Conservation (phyloP, 768 basidiomycete species). For the Phanerodontia chrysosporium region DNA sequence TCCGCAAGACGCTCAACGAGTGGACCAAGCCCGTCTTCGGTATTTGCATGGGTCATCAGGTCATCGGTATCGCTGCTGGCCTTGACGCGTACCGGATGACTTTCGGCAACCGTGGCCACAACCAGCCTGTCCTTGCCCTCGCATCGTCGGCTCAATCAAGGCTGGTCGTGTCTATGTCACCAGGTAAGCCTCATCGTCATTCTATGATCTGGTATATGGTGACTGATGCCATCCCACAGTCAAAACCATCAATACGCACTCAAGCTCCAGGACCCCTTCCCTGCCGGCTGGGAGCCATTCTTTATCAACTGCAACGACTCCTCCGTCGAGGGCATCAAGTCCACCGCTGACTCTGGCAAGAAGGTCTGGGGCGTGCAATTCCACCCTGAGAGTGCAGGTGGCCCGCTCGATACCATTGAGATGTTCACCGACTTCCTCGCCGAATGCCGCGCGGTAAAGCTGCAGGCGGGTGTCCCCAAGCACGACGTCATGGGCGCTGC, state of each 20-base stretch:
- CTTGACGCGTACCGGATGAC: constrained; percentile 97
- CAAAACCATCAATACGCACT: constrained; percentile 99
- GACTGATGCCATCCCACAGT: constrained; percentile 30
- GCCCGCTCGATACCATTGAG: constrained; percentile 98
- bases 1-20: constrained; percentile 78
- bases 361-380: constrained; percentile 98
- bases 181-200: not conserved
- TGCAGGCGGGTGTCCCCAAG: constrained; percentile 21
- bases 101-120: constrained; percentile 99
- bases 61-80: constrained; percentile 96
- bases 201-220: not conserved
- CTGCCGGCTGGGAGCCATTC: constrained; percentile 95
- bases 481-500: constrained; percentile 20
- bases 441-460: constrained; percentile 67
- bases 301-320: constrained; percentile 99
- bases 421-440: constrained; percentile 93
- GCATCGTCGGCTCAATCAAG: constrained; percentile 92
- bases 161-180: constrained; percentile 98
- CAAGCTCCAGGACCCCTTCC: constrained; percentile 91
- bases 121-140: constrained; percentile 95
- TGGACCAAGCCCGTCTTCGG: constrained; percentile 96
- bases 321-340: constrained; percentile 97
- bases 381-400: constrained; percentile 97
- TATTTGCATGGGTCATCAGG: constrained; percentile 99
- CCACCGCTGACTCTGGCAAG: constrained; percentile 83